These are phyloP conservation scores for Anastatica hierochuntica DNA, from an alignment of 345 rosid genomes.

Conservation along the genomic window DNA sequence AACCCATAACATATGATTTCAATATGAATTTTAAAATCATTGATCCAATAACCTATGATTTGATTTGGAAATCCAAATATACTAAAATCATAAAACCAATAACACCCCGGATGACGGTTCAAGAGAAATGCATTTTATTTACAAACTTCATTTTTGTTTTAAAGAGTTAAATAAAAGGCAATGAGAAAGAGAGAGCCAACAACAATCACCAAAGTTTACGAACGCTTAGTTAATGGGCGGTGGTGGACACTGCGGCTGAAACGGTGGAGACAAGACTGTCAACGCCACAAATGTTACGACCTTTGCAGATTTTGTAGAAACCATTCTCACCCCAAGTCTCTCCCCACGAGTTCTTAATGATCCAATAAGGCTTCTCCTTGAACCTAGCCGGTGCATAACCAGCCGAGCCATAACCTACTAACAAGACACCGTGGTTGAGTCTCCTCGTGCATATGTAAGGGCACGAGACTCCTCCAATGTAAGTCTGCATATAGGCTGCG, in stretches of 20 bases:
- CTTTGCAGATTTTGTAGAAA: constrained; percentile 76
- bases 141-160: too few species aligned
- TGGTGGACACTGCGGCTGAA: constrained; percentile 51
- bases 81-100: too few species aligned
- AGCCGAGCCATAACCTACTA: constrained; percentile 80
- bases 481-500: constrained; percentile 88
- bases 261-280: constrained; percentile 91
- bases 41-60: too few species aligned
- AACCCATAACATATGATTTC: too few species aligned
- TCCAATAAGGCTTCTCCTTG: not conserved
- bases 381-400: constrained; percentile 66
- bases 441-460: constrained; percentile 75
- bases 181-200: too few species aligned
- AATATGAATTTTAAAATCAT: too few species aligned
- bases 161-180: too few species aligned
- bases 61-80: too few species aligned
- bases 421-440: constrained; percentile 71
- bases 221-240: not conserved
- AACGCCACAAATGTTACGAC: constrained; percentile 78
- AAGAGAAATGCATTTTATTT: too few species aligned
- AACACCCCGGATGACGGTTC: too few species aligned
- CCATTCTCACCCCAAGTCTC: constrained; percentile 73
- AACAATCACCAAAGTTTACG: too few species aligned
- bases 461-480: constrained; percentile 82
- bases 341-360: not conserved